phyloP scores from a whole-genome alignment of 2,329 filamentous ascomycete genomes.

The Paramyrothecium roridum region DNA sequence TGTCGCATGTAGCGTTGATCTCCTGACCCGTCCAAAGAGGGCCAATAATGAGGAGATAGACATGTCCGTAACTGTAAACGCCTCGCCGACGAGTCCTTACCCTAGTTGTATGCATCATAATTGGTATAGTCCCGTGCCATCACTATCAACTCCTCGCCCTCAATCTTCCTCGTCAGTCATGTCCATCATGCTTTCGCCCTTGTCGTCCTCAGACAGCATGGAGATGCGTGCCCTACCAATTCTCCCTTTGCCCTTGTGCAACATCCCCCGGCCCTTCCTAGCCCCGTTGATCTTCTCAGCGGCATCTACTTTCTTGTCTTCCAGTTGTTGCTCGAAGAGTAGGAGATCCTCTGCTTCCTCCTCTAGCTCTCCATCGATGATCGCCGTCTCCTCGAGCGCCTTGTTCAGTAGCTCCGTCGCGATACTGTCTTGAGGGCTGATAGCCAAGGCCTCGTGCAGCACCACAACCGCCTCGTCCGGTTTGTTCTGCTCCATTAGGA shows the following conservation, averaged over 20 bases:
- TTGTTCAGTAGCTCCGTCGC: slow-evolving; percentile 75
- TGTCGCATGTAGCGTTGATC: too few relatives aligned
- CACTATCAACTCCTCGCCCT: background rate
- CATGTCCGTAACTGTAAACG: background rate
- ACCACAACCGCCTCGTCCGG: slow-evolving; percentile 76
- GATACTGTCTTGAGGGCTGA: slow-evolving; percentile 76
- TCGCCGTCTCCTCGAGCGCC: slow-evolving; percentile 62
- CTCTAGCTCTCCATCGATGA: slow-evolving; percentile 39
- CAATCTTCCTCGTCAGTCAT: slow-evolving; percentile 51
- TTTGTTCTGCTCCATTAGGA: slow-evolving; percentile 73
- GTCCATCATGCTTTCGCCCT: slow-evolving; percentile 50
- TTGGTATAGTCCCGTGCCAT: background rate
- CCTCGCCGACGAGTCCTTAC: background rate
- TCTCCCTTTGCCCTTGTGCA: slow-evolving; percentile 44
- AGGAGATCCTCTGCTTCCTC: slow-evolving; percentile 44
- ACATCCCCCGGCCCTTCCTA: slow-evolving; percentile 16
- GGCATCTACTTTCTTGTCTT: slow-evolving; percentile 42
- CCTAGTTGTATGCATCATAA: background rate
- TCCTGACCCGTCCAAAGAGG: too few relatives aligned
- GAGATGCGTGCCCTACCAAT: slow-evolving; percentile 28
- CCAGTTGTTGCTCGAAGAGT: slow-evolving; percentile 51
- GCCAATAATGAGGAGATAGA: too few relatives aligned
- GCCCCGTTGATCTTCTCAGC: slow-evolving; percentile 30
- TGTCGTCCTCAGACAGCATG: slow-evolving; percentile 30
- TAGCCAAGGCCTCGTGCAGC: slow-evolving; percentile 79